Percentiles rank a stretch among this genome's conserved stretches.
Conservation (phyloP, 2,329 filamentous ascomycete species). For the Pseudogymnoascus sp. region DNA sequence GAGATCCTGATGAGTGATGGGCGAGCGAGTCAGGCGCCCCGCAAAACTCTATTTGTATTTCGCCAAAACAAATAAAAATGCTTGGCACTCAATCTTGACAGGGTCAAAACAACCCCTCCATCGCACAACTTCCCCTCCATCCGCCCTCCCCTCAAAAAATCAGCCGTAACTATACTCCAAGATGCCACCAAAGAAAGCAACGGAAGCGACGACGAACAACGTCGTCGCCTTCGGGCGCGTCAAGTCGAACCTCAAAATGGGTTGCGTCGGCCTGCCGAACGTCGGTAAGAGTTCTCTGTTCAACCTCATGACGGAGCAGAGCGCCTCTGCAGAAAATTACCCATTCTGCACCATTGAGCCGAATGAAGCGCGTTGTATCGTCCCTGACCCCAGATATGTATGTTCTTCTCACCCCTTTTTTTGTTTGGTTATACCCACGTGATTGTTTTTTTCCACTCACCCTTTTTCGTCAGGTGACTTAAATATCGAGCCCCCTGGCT, state of each 20-base stretch:
- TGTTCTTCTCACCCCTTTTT: slow-evolving; percentile 17
- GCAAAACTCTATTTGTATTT: neutral
- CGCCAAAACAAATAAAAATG: neutral
- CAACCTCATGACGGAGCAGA: slow-evolving; percentile 39
- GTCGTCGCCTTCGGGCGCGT: slow-evolving; percentile 39
- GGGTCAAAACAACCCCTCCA: slow-evolving; percentile 7
- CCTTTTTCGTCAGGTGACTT: neutral
- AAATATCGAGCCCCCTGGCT: neutral
- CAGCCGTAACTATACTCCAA: slow-evolving; percentile 11
- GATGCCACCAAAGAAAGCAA: slow-evolving; percentile 34
- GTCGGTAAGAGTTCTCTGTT: slow-evolving; percentile 40
- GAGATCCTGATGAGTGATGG: neutral
- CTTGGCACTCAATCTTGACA: neutral
- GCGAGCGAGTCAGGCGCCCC: neutral
- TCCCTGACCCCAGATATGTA: slow-evolving; percentile 38
- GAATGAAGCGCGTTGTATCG: slow-evolving; percentile 38
- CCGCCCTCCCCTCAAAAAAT: neutral
- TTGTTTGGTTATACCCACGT: slow-evolving; percentile 2
- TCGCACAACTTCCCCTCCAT: slow-evolving; percentile 6
- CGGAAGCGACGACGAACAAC: slow-evolving; percentile 34
- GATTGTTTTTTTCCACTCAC: neutral
- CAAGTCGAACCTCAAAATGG: slow-evolving; percentile 40
- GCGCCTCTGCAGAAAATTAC: slow-evolving; percentile 38
- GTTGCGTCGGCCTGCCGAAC: slow-evolving; percentile 38
- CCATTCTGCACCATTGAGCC: slow-evolving; percentile 41